These are phyloP conservation scores for Cicer cuneatum DNA, from an alignment of 306 rosid species.

Conservation along the genomic window DNA sequence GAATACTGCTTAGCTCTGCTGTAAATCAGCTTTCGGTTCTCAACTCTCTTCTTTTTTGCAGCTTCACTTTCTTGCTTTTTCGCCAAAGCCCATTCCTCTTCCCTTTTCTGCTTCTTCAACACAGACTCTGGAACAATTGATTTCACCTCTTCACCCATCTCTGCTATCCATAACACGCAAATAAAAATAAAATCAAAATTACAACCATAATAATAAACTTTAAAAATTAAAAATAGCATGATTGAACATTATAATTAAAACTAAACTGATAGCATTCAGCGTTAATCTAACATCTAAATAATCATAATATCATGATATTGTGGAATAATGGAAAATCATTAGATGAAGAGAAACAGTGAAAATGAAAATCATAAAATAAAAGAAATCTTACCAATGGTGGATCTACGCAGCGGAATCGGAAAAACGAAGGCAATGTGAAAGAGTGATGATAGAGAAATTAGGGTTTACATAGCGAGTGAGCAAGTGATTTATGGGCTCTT, in stretches of 20 bases:
- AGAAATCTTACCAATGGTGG: too few species aligned
- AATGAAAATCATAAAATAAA: not conserved
- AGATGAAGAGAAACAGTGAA: not conserved
- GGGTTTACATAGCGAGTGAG: slow-evolving; percentile 12
- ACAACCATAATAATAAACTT: too few species aligned
- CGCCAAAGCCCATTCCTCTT: slow-evolving; percentile 78
- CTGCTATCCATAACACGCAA: slow-evolving; percentile 4
- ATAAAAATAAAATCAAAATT: not conserved
- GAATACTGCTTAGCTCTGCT: slow-evolving; percentile 76
- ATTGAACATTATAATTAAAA: not conserved
- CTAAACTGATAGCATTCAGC: not conserved
- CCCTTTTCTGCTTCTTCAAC: slow-evolving; percentile 81
- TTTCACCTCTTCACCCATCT: slow-evolving; percentile 75
- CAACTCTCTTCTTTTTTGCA: slow-evolving; percentile 68
- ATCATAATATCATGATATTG: not conserved
- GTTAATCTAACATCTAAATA: not conserved
- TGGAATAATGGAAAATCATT: not conserved
- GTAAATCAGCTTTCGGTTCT: slow-evolving; percentile 68
- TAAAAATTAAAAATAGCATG: not conserved
- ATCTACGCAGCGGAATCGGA: too few species aligned
- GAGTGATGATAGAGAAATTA: not conserved
- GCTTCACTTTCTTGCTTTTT: slow-evolving; percentile 61
- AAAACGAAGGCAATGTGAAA: too few species aligned
- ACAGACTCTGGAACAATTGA: slow-evolving; percentile 71
- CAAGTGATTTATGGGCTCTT: too few species aligned